Percentiles rank a stretch among this genome's conserved stretches.
Evolutionary conservation across 148 eudicot genomes (phyloP).

Genomic region (Chenopodium berlandieri): DNA sequence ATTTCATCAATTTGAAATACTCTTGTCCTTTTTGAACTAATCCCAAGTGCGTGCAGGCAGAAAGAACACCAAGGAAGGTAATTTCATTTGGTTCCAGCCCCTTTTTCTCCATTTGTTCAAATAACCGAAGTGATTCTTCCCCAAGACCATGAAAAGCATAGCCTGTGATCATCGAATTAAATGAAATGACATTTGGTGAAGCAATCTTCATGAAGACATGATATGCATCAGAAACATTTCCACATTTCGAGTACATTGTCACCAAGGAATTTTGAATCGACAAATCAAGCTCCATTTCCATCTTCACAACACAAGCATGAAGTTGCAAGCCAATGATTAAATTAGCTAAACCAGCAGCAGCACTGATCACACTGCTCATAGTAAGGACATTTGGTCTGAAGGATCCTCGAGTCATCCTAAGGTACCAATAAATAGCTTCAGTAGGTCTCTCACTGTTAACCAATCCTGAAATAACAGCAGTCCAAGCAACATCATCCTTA

Average conservation of each 20-base stretch:
- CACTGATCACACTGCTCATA: slow-evolving; percentile 53
- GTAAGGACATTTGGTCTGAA: slow-evolving; percentile 52
- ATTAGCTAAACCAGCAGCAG: slow-evolving; percentile 50
- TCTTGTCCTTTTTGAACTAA: slow-evolving; percentile 48
- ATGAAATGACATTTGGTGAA: slow-evolving; percentile 50
- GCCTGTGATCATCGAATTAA: slow-evolving; percentile 55
- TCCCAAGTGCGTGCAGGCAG: slow-evolving; percentile 61
- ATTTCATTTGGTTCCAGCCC: slow-evolving; percentile 43
- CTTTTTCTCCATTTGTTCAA: slow-evolving; percentile 28
- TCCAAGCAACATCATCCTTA: slow-evolving; percentile 62
- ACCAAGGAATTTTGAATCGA: slow-evolving; percentile 56
- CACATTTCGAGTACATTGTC: slow-evolving; percentile 67
- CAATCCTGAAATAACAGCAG: slow-evolving; percentile 64
- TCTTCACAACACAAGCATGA: slow-evolving; percentile 44
- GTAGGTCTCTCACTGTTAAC: slow-evolving; percentile 38
- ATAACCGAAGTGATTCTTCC: slow-evolving; percentile 43
- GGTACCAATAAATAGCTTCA: slow-evolving; percentile 49
- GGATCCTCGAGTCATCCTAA: slow-evolving; percentile 39
- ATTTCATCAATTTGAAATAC: slow-evolving; percentile 47
- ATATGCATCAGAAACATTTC: slow-evolving; percentile 47
- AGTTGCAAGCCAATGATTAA: slow-evolving; percentile 50
- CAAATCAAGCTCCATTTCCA: slow-evolving; percentile 38
- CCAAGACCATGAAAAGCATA: slow-evolving; percentile 56
- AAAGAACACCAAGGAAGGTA: slow-evolving; percentile 55
- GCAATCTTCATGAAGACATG: slow-evolving; percentile 37